phyloP scores from a whole-genome alignment of 2,329 filamentous ascomycete genomes.

The Podosphaera fusca region DNA sequence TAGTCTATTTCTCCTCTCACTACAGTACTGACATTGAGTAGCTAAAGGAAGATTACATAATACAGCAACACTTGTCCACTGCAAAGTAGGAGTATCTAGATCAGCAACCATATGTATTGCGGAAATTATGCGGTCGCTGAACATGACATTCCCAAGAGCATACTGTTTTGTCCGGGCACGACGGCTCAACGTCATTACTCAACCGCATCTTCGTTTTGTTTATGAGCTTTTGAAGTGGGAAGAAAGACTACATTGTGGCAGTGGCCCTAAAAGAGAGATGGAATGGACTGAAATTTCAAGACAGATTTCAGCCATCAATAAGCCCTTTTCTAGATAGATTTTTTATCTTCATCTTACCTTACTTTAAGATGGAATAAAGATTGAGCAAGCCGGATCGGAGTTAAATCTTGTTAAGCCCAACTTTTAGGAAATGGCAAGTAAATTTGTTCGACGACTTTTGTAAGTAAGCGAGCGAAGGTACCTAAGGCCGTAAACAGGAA shows the following conservation, averaged over 20 bases:
- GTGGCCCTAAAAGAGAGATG: slow-evolving; percentile 15
- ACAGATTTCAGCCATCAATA: slow-evolving; percentile 82
- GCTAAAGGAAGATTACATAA: slow-evolving; percentile 56
- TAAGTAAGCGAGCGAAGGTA: no score
- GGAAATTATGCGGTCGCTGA: slow-evolving; percentile 74
- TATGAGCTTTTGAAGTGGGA: slow-evolving; percentile 96
- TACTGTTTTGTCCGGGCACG: slow-evolving; percentile 92
- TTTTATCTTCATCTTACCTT: no score
- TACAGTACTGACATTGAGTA: slow-evolving; percentile 17
- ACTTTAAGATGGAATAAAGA: no score
- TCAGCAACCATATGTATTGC: slow-evolving; percentile 96
- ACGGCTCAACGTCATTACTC: slow-evolving; percentile 89
- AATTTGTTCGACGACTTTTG: no score
- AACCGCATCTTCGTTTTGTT: slow-evolving; percentile 82
- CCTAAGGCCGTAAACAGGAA: no score
- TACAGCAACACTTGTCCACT: slow-evolving; percentile 81
- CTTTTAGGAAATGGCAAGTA: no score
- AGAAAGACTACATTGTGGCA: slow-evolving; percentile 37
- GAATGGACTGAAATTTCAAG: slow-evolving; percentile 2
- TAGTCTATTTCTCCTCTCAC: slow-evolving; percentile 14
- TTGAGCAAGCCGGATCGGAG: no score
- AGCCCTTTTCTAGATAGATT: slow-evolving; percentile 36
- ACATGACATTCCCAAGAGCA: slow-evolving; percentile 68
- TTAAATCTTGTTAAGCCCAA: no score
- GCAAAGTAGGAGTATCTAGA: slow-evolving; percentile 81